Conservation (phyloP, 2,329 filamentous ascomycete species). For the Penicillium sp. region DNA sequence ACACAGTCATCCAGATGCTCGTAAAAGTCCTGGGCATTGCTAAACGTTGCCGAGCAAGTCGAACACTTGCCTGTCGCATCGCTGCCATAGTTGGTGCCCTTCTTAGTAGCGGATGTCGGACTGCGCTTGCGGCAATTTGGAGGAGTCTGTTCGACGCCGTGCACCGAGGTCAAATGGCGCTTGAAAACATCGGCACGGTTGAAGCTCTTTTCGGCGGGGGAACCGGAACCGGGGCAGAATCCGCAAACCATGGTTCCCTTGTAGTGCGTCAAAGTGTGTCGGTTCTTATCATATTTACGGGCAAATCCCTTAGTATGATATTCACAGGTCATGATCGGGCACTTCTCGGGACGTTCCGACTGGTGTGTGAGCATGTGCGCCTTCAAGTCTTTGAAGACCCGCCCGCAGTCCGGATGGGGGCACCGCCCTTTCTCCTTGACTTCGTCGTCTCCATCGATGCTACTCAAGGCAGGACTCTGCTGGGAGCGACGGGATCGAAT, state of each 20-base stretch:
- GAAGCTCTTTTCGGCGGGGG: conserved; percentile 86
- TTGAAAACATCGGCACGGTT: conserved; percentile 96
- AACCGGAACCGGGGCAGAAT: conserved; percentile 85
- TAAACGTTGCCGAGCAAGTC: conserved; percentile 79
- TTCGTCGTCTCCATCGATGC: conserved; percentile 58
- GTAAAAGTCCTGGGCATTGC: conserved; percentile 90
- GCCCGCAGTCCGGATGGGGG: conserved; percentile 76
- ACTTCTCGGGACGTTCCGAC: conserved; percentile 86
- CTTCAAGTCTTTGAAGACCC: conserved; percentile 83
- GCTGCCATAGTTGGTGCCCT: conserved; percentile 63
- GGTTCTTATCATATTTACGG: conserved; percentile 92
- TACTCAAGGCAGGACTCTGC: conserved; percentile 55
- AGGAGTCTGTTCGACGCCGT: conserved; percentile 86
- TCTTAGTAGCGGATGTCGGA: conserved; percentile 49
- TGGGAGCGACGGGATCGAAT: conserved; percentile 60
- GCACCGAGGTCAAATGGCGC: conserved; percentile 81
- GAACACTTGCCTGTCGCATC: conserved; percentile 84
- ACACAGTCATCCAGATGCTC: conserved; percentile 79
- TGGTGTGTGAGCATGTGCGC: conserved; percentile 94
- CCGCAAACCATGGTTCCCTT: conserved; percentile 97
- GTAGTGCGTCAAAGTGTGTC: conserved; percentile 90
- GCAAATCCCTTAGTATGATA: conserved; percentile 91
- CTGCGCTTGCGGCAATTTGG: conserved; percentile 83
- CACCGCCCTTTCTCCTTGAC: conserved; percentile 61
- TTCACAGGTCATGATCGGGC: conserved; percentile 84